Base-by-base conservation (phyloP, 495 filamentous ascomycete genomes). In the Penicillium coprophilum region DNA sequence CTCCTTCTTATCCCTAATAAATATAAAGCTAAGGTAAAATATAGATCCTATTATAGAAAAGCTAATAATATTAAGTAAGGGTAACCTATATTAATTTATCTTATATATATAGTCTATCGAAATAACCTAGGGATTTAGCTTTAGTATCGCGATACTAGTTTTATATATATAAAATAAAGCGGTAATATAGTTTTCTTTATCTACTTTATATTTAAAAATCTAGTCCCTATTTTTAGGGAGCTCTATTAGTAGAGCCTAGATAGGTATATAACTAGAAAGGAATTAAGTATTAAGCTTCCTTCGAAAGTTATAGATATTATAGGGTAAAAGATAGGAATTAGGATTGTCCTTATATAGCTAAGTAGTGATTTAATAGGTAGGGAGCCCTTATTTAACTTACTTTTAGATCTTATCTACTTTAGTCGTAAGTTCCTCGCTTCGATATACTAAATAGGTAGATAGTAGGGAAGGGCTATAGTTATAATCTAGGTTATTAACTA, bases 71-170 rank as follows among this genome's bases (percentile, higher is more conserved):
- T 64, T 36, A 13, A 64, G 55, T 6, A 65, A 30, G 17, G 55
- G 62, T 12, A 65, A 34, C 11, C 52, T 40, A 38, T 65, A 67
- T 19, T 17, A 32, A 40, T 67, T 67, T 1, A 57, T 61, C 21
- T 61, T 57, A 20, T 64, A 64, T 1, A 50, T 67, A 32, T 23
- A 54, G 27, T 59, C 50, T 20, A 59, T 59, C 1, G 28, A 49
- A 30, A 59, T 4, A 36, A 59, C 52, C 34, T 24, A 24, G 23
- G 31, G 19, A 45, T 59, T 20, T 2, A 3, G 6, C 11, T 38
- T 6, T 0, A 44, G 55, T 23, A 57, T 39, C 13, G 20, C 27
- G 8, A 57, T 20, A 38, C 32, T 51, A 6, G 38, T 7, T 19
- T 20, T 20, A 40, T 40, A 19, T 19, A 40, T 40, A 40, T 19